Base-by-base conservation (phyloP, 2,329 filamentous ascomycete species). In the Clonostachys rosea region DNA sequence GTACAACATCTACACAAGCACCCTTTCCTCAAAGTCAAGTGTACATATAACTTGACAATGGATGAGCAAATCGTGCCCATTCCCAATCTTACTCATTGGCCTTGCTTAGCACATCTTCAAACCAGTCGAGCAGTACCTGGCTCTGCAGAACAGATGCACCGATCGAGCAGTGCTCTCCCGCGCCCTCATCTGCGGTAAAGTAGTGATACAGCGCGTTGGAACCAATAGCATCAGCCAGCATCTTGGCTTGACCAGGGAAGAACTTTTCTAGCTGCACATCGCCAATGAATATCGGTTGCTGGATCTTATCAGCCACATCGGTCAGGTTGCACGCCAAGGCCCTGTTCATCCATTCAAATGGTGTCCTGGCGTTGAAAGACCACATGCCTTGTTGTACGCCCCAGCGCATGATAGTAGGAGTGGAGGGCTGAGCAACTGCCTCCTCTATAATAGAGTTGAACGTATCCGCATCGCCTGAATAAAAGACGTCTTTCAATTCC, bases 351-450 rank as follows among this genome's bases (percentile, higher is more conserved):
- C 57, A 64, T 3, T 59, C 53, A 43, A 54, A 66, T 2, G 56
- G 61, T 11, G 58, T 56, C 13, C 56, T 53, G 39, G 11, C 55
- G 35, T 63, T 54, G 45, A 65, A 67, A 1, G 54, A 53, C 63
- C 64, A 66, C 2, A 66, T 50, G 3, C 58, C 64, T 34, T 67
- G 61, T 1, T 57, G 50, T 6, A 66, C 40, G 37, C 52, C 59
- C 64, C 64, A 67, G 20, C 54, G 53, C 6, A 54, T 40, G 14
- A 24, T 41, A 0, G 62, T 57, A 7, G 52, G 34, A 2, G 42
- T 17, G 4, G 49, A 18, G 2, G 56, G 51, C 33, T 43, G 40
- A 10, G 37, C 37, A 4, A 50, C 20, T 5, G 51, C 43, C 14
- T 43, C 47, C 2, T 49, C 41, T 3, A 51, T 39, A 2, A 50